phyloP scores from a whole-genome alignment of 2,329 filamentous ascomycete species.

The Hymenoscyphus fructigenus region DNA sequence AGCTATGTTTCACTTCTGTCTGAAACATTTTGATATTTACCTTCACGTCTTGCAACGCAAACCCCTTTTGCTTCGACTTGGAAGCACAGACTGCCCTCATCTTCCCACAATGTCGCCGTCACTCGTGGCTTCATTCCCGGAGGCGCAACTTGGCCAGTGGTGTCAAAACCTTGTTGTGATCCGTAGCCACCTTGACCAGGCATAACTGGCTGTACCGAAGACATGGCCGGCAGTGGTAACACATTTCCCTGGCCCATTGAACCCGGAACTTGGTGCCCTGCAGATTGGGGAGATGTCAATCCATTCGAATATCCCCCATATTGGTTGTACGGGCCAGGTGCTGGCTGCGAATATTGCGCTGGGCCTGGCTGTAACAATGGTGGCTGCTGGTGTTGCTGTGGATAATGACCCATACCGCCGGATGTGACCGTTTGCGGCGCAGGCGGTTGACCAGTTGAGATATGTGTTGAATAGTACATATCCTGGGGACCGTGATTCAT shows the following conservation, averaged over 20 bases:
- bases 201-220: conserved; percentile 49
- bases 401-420: conserved; percentile 70
- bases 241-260: conserved; percentile 68
- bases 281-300: conserved; percentile 75
- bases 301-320: conserved; percentile 75
- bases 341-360: conserved; percentile 60
- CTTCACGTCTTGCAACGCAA: conserved; percentile 91
- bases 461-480: conserved; percentile 81
- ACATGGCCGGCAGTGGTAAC: conserved; percentile 62
- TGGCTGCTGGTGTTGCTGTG: conserved; percentile 74
- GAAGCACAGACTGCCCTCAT: conserved; percentile 95
- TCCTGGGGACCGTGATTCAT: conserved; percentile 86
- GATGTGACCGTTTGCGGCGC: conserved; percentile 76
- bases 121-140: conserved; percentile 95
- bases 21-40: conserved; percentile 47
- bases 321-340: conserved; percentile 56
- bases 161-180: conserved; percentile 63
- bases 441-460: conserved; percentile 74
- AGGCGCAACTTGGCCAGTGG: conserved; percentile 88
- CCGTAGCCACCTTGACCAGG: conserved; percentile 44
- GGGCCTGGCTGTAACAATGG: conserved; percentile 72
- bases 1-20: conserved; percentile 5
- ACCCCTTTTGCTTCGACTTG: conserved; percentile 96
- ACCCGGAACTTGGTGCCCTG: conserved; percentile 66
- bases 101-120: conserved; percentile 96